Evolutionary conservation across 106 monocot genomes (phyloP), one percentile per base, ranked within the genome.

Genomic region (Allium sativum): DNA sequence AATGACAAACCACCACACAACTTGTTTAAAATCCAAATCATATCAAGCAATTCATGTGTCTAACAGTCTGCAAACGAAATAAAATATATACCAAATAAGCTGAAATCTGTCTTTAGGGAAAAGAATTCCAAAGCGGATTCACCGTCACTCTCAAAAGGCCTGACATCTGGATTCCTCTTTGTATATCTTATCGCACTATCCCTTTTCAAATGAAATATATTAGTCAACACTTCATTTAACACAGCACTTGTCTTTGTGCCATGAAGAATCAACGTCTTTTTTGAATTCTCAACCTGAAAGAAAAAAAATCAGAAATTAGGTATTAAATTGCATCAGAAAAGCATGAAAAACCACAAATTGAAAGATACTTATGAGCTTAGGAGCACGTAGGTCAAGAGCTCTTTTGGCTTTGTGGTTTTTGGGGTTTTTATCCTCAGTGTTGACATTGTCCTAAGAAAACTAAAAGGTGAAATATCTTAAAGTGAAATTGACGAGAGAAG

Each of bases 201-300:
- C 67, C 76, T 89, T 44, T 86, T 94, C 63, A 94, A 67, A 61
- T 81, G 94, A 75, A 76, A 84, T 10, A 89, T 76, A 54, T 89
- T 76, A 19, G 81, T 69, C 9, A 94, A 53, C 11, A 89, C 80
- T 7, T 61, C 43, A 56, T 89, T 89, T 68, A 94, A 52, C 21
- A 89, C 72, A 22, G 41, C 60, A 42, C 83, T 89, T 2, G 89
- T 83, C 83, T 84, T 89, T 1, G 86, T 86, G 4, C 94, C 94
- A 43, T 94, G 86, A 44, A 94, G 89, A n/a, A 94, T 86, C 20
- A 94, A 72, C 15, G 89, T 94, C 62, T 83, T 89, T 77, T 86
- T 94, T 17, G 65, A 63, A 59, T 86, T 89, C 76, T 94, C 94
- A 46, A 79, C 86, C 93, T 94, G 62, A 15, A 40, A 31, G 62